Evolutionary conservation across 2,329 filamentous ascomycete genomes (phyloP).

Genomic region (Claviceps sp.): DNA sequence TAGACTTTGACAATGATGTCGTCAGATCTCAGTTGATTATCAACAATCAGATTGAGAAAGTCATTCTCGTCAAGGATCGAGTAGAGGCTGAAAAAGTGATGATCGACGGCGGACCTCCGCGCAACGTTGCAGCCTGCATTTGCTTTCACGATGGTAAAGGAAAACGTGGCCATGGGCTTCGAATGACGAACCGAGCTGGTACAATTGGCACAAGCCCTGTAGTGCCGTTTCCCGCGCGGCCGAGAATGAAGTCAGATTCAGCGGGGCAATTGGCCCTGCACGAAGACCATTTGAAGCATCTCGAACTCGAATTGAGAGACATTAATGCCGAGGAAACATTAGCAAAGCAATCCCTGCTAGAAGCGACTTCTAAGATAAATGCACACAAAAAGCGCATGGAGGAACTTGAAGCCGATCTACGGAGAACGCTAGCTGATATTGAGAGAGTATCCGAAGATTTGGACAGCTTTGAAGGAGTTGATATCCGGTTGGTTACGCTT

Average conservation of each 20-base stretch:
- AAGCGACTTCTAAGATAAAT: slow-evolving; percentile 30
- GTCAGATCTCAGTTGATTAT: slow-evolving; percentile 78
- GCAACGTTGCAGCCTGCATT: slow-evolving; percentile 62
- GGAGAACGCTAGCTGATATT: slow-evolving; percentile 47
- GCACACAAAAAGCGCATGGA: slow-evolving; percentile 26
- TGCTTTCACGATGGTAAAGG: slow-evolving; percentile 47
- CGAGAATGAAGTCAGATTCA: slow-evolving; percentile 71
- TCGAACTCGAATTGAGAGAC: slow-evolving; percentile 40
- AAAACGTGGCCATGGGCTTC: slow-evolving; percentile 43
- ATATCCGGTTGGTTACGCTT: slow-evolving; percentile 49
- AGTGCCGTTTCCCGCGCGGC: slow-evolving; percentile 33
- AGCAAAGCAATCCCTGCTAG: slow-evolving; percentile 33
- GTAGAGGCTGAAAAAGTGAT: slow-evolving; percentile 56
- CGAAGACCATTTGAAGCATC: slow-evolving; percentile 35
- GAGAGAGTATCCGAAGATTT: slow-evolving; percentile 41
- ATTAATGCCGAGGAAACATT: slow-evolving; percentile 35
- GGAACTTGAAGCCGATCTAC: slow-evolving; percentile 37
- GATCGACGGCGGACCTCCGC: slow-evolving; percentile 44
- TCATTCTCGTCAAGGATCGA: slow-evolving; percentile 59
- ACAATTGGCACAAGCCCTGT: slow-evolving; percentile 29
- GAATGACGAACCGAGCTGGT: slow-evolving; percentile 34
- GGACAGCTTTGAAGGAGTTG: slow-evolving; percentile 53
- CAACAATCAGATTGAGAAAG: slow-evolving; percentile 69
- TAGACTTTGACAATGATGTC: slow-evolving; percentile 69
- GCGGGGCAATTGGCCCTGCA: slow-evolving; percentile 49